Conservation (phyloP, 2,329 filamentous ascomycete genomes). For the Ophiostoma angusticollis region DNA sequence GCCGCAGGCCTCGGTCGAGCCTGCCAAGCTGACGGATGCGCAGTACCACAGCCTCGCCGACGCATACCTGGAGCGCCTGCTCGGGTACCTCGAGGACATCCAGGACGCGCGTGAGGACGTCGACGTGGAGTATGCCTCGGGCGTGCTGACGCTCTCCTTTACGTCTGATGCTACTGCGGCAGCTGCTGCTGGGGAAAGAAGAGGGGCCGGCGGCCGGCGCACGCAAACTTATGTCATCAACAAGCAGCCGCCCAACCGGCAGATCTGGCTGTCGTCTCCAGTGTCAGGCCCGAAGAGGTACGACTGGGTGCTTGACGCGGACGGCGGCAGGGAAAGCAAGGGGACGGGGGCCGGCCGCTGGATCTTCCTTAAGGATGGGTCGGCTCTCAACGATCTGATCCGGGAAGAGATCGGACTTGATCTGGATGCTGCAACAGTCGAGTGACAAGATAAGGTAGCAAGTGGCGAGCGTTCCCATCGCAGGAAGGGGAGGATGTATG, state of each 20-base stretch:
- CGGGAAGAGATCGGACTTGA: constrained; percentile 63
- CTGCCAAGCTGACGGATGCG: constrained; percentile 41
- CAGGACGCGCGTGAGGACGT: constrained; percentile 63
- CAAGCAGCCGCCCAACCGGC: constrained; percentile 96
- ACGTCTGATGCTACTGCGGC: too few species aligned
- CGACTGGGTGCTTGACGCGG: constrained; percentile 59
- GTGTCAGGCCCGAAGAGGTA: constrained; percentile 85
- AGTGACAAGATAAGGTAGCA: too few species aligned
- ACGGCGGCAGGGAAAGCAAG: constrained; percentile 29
- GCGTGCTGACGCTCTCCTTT: constrained; percentile 13
- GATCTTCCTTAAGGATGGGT: constrained; percentile 81
- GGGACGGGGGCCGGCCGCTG: constrained; percentile 65
- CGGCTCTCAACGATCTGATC: constrained; percentile 59
- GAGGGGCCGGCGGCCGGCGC: constrained; percentile 25
- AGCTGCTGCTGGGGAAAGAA: too few species aligned
- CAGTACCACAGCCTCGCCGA: constrained; percentile 73
- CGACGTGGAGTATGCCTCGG: constrained; percentile 67
- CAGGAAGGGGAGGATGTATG: too few species aligned
- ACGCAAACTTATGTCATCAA: constrained; percentile 86
- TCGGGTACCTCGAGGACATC: constrained; percentile 53
- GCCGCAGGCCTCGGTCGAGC: constrained; percentile 15
- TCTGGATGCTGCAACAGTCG: constrained; percentile 21
- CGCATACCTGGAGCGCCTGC: constrained; percentile 50
- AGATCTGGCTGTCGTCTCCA: constrained; percentile 92
- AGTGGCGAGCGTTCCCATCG: too few species aligned